Conservation (phyloP, 2,329 filamentous ascomycete species). For the Mollisiaceae sp. region DNA sequence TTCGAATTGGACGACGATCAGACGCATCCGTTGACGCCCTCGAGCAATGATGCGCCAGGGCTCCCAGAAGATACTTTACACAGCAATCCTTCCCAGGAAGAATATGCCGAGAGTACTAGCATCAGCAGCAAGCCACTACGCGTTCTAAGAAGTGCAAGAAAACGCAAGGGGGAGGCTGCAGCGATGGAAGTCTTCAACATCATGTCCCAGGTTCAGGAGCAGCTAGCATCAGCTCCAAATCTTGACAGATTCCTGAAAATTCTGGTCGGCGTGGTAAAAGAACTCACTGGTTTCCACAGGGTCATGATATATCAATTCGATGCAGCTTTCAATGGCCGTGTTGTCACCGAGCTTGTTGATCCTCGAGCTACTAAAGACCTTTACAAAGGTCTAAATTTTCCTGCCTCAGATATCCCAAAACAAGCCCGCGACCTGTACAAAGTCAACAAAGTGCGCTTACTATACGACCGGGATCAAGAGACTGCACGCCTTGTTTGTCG, state of each 20-base stretch:
- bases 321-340: constrained; percentile 78
- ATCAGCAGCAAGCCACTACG: constrained; percentile 78
- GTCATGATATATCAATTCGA: constrained; percentile 96
- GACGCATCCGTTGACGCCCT: constrained; percentile 68
- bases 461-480: constrained; percentile 83
- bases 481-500: constrained; percentile 84
- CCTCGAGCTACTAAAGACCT: constrained; percentile 79
- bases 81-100: constrained; percentile 73
- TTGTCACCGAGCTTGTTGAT: constrained; percentile 87
- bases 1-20: constrained; percentile 85
- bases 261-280: constrained; percentile 83
- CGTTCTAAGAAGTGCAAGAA: constrained; percentile 75
- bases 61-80: constrained; percentile 75
- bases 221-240: constrained; percentile 73
- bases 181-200: constrained; percentile 92
- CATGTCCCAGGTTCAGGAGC: constrained; percentile 89
- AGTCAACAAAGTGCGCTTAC: constrained; percentile 83
- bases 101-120: constrained; percentile 76
- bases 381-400: constrained; percentile 87
- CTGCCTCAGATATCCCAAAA: constrained; percentile 83
- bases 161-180: constrained; percentile 76
- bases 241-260: constrained; percentile 79
- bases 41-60: constrained; percentile 63
- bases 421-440: constrained; percentile 90
- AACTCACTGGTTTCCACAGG: constrained; percentile 87